These are phyloP conservation scores for Citrus glauca DNA, from an alignment of 345 rosid genomes.

Conservation along the genomic window DNA sequence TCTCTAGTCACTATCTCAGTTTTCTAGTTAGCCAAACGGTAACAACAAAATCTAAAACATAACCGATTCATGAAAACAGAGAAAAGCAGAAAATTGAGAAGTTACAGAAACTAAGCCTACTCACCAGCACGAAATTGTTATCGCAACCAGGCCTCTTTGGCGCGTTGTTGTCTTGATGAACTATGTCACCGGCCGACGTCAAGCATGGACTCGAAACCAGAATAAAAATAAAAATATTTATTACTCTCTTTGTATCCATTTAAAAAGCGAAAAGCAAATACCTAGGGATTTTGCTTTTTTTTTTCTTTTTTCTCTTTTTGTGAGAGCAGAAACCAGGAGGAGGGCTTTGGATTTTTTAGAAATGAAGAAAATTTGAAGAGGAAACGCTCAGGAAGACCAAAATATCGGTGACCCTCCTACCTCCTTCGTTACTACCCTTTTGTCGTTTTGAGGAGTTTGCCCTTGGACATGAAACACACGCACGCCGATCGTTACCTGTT, in stretches of 20 bases:
- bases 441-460: constrained; percentile 25
- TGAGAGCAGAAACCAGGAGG: constrained; percentile 11
- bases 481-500: constrained; percentile 20
- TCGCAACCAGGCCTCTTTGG: constrained; percentile 84
- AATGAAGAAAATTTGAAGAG: constrained; percentile 12
- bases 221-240: constrained; percentile 14
- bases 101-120: background rate
- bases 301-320: background rate
- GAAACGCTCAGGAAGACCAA: background rate
- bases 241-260: constrained; percentile 12
- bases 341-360: constrained; percentile 9
- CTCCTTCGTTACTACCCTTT: background rate
- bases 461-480: constrained; percentile 27
- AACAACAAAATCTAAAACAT: background rate
- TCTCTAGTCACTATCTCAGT: background rate
- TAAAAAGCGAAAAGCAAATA: background rate
- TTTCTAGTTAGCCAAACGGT: background rate
- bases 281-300: constrained; percentile 4
- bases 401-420: background rate
- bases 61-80: background rate
- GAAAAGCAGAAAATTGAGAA: background rate
- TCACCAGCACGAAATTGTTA: constrained; percentile 88
- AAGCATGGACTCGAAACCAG: constrained; percentile 32
- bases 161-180: constrained; percentile 74
- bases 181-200: constrained; percentile 76